Conservation (phyloP, 2,329 filamentous ascomycete genomes). For the Aureobasidium musti region DNA sequence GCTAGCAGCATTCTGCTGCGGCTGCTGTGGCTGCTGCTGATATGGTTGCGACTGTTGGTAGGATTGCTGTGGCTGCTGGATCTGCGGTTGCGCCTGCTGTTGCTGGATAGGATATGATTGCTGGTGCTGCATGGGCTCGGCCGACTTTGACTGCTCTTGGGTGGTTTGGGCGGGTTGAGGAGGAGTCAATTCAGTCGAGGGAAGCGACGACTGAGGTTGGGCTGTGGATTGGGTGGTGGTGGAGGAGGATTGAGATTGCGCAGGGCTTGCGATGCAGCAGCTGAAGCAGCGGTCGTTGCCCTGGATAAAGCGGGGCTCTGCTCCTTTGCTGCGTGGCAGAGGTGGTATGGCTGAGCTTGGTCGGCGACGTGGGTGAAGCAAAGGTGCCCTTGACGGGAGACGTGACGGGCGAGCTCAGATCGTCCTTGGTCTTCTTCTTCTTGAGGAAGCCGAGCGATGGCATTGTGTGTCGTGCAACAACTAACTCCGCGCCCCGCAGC, state of each 20-base stretch:
- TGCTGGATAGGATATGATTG: conserved; percentile 19
- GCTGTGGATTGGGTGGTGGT: conserved; percentile 9
- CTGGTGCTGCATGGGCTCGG: conserved; percentile 47
- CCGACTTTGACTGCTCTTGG: conserved; percentile 36
- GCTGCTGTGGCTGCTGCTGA: conserved; percentile 35
- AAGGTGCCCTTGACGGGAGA: conserved; percentile 61
- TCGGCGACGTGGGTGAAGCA: conserved; percentile 10
- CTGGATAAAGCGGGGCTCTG: conserved; percentile 30
- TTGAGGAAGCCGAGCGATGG: conserved; percentile 95
- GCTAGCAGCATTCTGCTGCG: conserved; percentile 71
- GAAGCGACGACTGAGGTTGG: conserved; percentile 23
- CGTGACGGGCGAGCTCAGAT: conserved; percentile 63
- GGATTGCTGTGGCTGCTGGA: conserved; percentile 32
- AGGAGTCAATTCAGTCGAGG: conserved; percentile 18
- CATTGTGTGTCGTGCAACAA: conserved; percentile 58
- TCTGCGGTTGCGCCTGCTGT: conserved; percentile 32
- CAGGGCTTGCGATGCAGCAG: conserved; percentile 31
- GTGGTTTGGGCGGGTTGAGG: neutral
- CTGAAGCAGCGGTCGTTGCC: conserved; percentile 34
- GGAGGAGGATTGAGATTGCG: conserved; percentile 30
- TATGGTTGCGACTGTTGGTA: conserved; percentile 18
- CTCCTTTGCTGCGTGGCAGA: neutral
- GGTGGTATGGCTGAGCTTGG: conserved; percentile 22
- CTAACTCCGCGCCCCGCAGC: conserved; percentile 28
- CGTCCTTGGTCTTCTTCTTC: conserved; percentile 97